phyloP scores from a whole-genome alignment of 2,329 filamentous ascomycete genomes.

The Beauveria pseudobassiana region DNA sequence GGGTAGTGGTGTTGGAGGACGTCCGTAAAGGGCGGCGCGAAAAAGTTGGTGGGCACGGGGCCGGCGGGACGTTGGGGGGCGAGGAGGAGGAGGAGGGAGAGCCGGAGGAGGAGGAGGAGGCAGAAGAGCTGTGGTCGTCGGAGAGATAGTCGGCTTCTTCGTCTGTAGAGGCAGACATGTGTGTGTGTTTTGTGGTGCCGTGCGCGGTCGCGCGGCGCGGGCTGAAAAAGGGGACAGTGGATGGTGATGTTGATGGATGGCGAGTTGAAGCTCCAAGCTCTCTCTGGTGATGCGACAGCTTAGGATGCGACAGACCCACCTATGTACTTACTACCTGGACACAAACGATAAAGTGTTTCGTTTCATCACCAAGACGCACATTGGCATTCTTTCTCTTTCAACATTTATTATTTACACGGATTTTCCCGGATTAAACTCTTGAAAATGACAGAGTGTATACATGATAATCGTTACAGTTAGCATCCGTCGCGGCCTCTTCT shows the following conservation, averaged over 20 bases:
- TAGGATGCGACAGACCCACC: neutral
- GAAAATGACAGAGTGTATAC: neutral
- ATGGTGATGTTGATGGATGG: neutral
- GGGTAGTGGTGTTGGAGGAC: slow-evolving; percentile 88
- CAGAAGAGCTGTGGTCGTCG: slow-evolving; percentile 19
- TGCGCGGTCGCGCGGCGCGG: neutral
- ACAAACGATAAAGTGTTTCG: neutral
- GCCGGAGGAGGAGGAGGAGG: slow-evolving; percentile 12
- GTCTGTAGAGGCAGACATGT: slow-evolving; percentile 28
- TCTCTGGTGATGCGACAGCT: neutral
- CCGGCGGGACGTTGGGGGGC: slow-evolving; percentile 28
- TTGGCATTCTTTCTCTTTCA: neutral
- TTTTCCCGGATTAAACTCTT: neutral
- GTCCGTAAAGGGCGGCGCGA: slow-evolving; percentile 85
- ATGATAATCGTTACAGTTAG: slow-evolving; percentile 2
- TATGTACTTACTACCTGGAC: neutral
- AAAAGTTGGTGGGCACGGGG: slow-evolving; percentile 46
- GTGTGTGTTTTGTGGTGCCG: neutral
- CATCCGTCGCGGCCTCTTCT: neutral
- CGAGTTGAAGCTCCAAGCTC: neutral
- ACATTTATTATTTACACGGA: neutral
- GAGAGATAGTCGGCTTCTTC: slow-evolving; percentile 30
- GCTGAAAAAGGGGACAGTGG: neutral
- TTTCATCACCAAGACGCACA: neutral
- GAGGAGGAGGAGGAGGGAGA: slow-evolving; percentile 18